Evolutionary conservation across 495 filamentous ascomycete genomes (phyloP), one percentile per base, ranked within the genome.

Genomic region (Achaetomiella virescens): DNA sequence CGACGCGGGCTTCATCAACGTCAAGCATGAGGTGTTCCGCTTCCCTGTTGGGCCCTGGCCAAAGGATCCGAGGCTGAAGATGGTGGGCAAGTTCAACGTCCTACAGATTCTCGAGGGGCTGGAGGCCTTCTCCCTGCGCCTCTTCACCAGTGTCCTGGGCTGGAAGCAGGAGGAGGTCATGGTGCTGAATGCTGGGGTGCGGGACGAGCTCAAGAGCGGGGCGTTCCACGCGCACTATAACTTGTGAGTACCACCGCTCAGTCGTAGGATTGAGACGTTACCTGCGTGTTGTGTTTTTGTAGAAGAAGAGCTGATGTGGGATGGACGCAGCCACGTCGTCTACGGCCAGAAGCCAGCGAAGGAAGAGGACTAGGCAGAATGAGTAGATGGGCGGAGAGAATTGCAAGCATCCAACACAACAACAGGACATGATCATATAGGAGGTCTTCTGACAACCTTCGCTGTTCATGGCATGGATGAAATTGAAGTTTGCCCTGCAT

Each of bases 41-140:
- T 29, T 68, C 14, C 72, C 74, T 0, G 70, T 72, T 8, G 73
- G 69, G 50, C 57, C 62, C 1, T 77, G 76, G 74, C 59, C 75
- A 2, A 65, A 61, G 18, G 70, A 76, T 40, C 66, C 66, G 17
- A 64, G 73, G 22, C 70, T 74, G 25, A 76, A 77, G 55, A 67
- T 71, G 49, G 69, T 78, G 22, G 77, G 80, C 20, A 58, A 43
- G 25, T 55, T 44, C 25, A 64, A 70, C 55, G 29, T 66, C 37
- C 24, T 68, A 2, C 58, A 65, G 42, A 55, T 60, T 31, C 52
- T 67, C 17, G 57, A 62, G 9, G 55, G 55, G 15, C 33, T 58
- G 6, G 55, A 58, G 48, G 54, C 51, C 2, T 65, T 61, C n/a
- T 65, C 62, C 17, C 55, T 60, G 12, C 40, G 45, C 3, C 40